A percentile compares a stretch with the other conserved stretches of the same genome.
Conservation (phyloP, 257 asterid species). For the Gentiana straminea region DNA sequence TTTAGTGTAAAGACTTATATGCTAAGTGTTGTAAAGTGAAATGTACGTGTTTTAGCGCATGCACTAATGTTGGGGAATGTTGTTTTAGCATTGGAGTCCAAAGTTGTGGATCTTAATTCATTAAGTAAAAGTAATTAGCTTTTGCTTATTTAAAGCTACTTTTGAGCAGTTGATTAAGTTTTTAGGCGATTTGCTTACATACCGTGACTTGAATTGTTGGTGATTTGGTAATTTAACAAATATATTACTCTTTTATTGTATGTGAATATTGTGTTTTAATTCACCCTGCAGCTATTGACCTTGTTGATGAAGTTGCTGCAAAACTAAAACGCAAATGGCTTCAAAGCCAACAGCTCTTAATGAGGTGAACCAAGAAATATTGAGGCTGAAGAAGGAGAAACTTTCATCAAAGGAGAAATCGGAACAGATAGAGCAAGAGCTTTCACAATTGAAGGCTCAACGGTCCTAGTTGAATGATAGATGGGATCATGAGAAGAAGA, state of each 20-base stretch:
- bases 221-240: too few species aligned
- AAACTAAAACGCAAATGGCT: slow-evolving; percentile 91
- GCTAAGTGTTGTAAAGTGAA: too few species aligned
- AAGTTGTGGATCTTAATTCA: too few species aligned
- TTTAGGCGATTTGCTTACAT: too few species aligned
- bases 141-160: too few species aligned
- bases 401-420: slow-evolving; percentile 80
- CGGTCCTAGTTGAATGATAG: slow-evolving; percentile 77
- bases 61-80: too few species aligned
- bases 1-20: too few species aligned
- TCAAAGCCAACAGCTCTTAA: slow-evolving; percentile 94
- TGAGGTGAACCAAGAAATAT: slow-evolving; percentile 73
- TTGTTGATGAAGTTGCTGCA: slow-evolving; percentile 98
- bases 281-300: slow-evolving; percentile 63
- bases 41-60: too few species aligned
- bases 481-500: slow-evolving; percentile 87
- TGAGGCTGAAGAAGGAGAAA: slow-evolving; percentile 91
- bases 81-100: too few species aligned
- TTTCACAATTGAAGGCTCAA: slow-evolving; percentile 62
- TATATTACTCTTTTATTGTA: not conserved
- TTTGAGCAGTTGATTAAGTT: too few species aligned
- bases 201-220: too few species aligned
- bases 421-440: slow-evolving; percentile 70
- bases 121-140: too few species aligned
- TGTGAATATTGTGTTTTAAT: slow-evolving; percentile 5